Conservation (phyloP, 176 grass and related monocot species). For the Areca catechu region DNA sequence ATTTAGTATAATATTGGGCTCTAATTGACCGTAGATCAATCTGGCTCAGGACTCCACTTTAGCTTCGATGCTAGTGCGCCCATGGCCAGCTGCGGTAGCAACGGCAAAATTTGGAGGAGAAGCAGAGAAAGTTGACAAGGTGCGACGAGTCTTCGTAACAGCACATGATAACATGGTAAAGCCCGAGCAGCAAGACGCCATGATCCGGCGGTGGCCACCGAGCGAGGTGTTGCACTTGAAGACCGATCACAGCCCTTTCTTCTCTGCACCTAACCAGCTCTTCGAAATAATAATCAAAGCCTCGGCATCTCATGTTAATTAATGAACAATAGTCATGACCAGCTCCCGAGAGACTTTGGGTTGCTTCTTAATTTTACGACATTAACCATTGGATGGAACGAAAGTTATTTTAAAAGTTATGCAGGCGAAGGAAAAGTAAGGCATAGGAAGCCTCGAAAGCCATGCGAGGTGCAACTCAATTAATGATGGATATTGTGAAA, state of each 20-base stretch:
- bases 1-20: too few species aligned
- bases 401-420: too few species aligned
- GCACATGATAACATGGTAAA: conserved; percentile 27
- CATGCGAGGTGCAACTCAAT: too few species aligned
- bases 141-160: conserved; percentile 30
- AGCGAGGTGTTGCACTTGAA: conserved; percentile 22
- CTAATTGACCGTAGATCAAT: too few species aligned
- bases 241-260: conserved; percentile 55
- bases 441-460: too few species aligned
- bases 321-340: too few species aligned
- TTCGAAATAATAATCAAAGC: conserved; percentile 21
- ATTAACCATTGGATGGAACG: too few species aligned
- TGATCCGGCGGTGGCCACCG: conserved; percentile 41
- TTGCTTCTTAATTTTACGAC: too few species aligned
- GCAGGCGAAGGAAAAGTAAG: too few species aligned
- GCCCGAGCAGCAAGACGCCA: conserved; percentile 38
- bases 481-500: too few species aligned
- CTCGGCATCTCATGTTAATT: too few species aligned
- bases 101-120: conserved; percentile 1
- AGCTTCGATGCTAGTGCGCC: conserved; percentile 36
- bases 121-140: neutral
- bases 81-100: conserved; percentile 16
- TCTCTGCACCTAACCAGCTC: conserved; percentile 43
- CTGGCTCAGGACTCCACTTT: conserved; percentile 30
- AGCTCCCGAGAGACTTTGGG: too few species aligned